Evolutionary conservation across 2,329 filamentous ascomycete genomes (phyloP).

Genomic region (Diplodia scrobiculata): DNA sequence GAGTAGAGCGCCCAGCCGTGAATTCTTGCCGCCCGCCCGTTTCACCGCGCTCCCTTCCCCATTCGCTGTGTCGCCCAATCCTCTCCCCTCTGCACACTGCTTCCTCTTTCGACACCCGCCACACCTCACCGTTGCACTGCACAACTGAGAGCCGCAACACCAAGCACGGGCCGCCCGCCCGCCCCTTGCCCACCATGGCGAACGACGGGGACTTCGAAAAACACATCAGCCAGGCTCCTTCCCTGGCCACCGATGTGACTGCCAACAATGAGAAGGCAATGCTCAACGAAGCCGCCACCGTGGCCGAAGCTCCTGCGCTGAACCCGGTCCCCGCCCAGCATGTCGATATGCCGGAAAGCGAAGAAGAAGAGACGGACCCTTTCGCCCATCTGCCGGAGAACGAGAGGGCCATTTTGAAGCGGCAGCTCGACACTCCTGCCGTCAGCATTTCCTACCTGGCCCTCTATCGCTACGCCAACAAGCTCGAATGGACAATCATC

Average conservation of each 20-base stretch:
- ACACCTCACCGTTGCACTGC: not conserved
- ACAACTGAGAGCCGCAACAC: not conserved
- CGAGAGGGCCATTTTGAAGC: slow-evolving; percentile 67
- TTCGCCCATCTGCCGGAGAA: slow-evolving; percentile 65
- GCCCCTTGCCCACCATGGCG: slow-evolving; percentile 14
- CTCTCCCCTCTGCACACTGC: not conserved
- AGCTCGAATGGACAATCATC: slow-evolving; percentile 66
- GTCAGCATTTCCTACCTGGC: slow-evolving; percentile 65
- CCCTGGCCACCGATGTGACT: slow-evolving; percentile 19
- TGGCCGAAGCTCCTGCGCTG: slow-evolving; percentile 3
- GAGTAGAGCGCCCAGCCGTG: not conserved
- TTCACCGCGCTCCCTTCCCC: not conserved
- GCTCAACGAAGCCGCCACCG: slow-evolving; percentile 8
- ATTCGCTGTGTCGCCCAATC: not conserved
- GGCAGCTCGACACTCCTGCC: slow-evolving; percentile 67
- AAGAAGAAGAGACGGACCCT: slow-evolving; percentile 54
- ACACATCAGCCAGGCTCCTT: slow-evolving; percentile 15
- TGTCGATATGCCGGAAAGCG: slow-evolving; percentile 37
- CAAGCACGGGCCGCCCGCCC: not conserved
- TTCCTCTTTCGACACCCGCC: not conserved
- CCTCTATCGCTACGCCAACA: slow-evolving; percentile 71
- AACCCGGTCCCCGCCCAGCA: slow-evolving; percentile 14
- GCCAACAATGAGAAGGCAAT: slow-evolving; percentile 27
- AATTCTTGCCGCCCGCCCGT: not conserved
- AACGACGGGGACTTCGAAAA: slow-evolving; percentile 17